Evolutionary conservation across 2,329 filamentous ascomycete species (phyloP).

Genomic region (Fusarium phyllophilum): DNA sequence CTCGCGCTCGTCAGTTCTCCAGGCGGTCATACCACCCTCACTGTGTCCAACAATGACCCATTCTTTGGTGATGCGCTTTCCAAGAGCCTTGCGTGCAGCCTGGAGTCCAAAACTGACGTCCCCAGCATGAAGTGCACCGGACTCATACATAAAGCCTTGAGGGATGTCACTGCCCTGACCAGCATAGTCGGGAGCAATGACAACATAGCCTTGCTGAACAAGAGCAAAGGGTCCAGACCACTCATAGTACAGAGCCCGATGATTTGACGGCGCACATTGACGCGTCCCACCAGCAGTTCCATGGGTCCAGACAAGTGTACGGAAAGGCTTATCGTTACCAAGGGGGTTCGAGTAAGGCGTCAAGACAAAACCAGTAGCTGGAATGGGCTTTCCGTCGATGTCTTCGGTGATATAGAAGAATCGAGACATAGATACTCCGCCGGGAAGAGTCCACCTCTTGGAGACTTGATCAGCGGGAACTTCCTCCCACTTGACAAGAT

Average conservation of each 20-base stretch:
- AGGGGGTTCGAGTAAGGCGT: slow-evolving; percentile 16
- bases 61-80: slow-evolving; percentile 2
- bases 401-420: slow-evolving; percentile 21
- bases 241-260: slow-evolving; percentile 2
- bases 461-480: background rate
- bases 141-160: slow-evolving; percentile 22
- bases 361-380: slow-evolving; percentile 5
- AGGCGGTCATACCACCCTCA: slow-evolving; percentile 17
- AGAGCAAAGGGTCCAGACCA: background rate
- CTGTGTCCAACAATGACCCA: slow-evolving; percentile 17
- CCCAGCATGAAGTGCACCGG: slow-evolving; percentile 5
- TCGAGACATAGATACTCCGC: background rate
- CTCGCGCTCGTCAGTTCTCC: slow-evolving; percentile 13
- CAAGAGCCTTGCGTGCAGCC: background rate
- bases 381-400: slow-evolving; percentile 12
- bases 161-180: slow-evolving; percentile 19
- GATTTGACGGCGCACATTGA: slow-evolving; percentile 17
- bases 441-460: slow-evolving; percentile 10
- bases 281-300: slow-evolving; percentile 16
- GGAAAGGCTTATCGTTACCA: slow-evolving; percentile 12
- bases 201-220: background rate
- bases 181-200: slow-evolving; percentile 11
- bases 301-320: slow-evolving; percentile 18
- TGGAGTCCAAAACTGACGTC: slow-evolving; percentile 9
- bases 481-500: slow-evolving; percentile 22